These are phyloP conservation scores for Pyrrhoderma lamaoense DNA, from an alignment of 1,284 basidiomycete species.

Conservation along the genomic window DNA sequence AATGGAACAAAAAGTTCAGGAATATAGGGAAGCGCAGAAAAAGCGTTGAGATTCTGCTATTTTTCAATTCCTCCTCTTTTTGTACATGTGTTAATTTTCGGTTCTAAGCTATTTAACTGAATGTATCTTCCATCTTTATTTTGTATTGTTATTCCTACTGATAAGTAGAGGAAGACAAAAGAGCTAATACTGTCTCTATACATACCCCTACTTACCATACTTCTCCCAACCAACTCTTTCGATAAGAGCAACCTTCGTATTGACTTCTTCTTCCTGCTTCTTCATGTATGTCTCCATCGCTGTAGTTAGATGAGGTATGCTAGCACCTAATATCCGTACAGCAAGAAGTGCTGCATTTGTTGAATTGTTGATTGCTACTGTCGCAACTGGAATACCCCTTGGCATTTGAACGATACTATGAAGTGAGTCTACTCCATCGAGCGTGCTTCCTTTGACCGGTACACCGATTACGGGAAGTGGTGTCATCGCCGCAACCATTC, in stretches of 20 bases:
- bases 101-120: neutral
- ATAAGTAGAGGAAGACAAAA: neutral
- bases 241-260: constrained; percentile 76
- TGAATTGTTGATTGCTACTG: constrained; percentile 95
- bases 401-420: constrained; percentile 99
- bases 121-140: neutral
- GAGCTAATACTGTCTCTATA: no score
- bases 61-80: neutral
- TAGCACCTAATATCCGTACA: constrained; percentile 77
- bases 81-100: neutral
- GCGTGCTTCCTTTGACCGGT: constrained; percentile 86
- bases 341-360: constrained; percentile 93
- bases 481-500: constrained; percentile 97
- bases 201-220: constrained; percentile 35
- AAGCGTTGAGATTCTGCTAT: neutral
- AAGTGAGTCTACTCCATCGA: constrained; percentile 95
- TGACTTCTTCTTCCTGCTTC: constrained; percentile 74
- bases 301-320: constrained; percentile 58
- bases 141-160: neutral
- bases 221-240: constrained; percentile 82
- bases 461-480: constrained; percentile 92
- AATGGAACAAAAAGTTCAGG: constrained; percentile 12
- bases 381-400: constrained; percentile 93
- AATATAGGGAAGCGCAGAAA: constrained; percentile 12
- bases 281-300: constrained; percentile 76